Evolutionary conservation across 257 asterid genomes (phyloP).

Genomic region (Thymus quinquecostatus): DNA sequence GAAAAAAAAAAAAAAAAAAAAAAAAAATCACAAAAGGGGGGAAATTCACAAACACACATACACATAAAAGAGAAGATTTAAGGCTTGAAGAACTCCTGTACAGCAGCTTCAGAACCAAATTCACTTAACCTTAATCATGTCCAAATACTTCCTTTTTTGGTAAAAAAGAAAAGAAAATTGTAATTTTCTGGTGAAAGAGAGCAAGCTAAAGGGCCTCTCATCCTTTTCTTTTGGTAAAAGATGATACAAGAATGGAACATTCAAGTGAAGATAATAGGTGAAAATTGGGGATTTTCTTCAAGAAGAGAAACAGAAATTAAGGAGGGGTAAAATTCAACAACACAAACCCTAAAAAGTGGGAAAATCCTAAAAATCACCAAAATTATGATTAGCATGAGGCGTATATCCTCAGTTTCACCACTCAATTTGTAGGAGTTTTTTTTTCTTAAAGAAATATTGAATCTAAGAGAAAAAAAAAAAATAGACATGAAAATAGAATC

Average conservation of each 20-base stretch:
- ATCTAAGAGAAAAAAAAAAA: conserved; percentile 12
- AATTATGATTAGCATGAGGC: not conserved
- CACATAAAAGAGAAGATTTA: conserved; percentile 8
- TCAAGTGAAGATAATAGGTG: conserved; percentile 4
- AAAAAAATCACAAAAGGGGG: not conserved
- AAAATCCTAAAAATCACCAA: conserved; percentile 14
- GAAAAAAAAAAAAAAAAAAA: too few relatives aligned
- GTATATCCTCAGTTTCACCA: not conserved
- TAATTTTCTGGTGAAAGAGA: not conserved
- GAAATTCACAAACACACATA: not conserved
- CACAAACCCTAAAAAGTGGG: conserved; percentile 37
- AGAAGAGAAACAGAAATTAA: not conserved
- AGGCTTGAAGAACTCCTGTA: not conserved
- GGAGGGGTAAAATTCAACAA: conserved; percentile 1
- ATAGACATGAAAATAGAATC: not conserved
- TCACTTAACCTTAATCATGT: not conserved
- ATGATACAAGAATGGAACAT: not conserved
- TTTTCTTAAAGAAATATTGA: not conserved
- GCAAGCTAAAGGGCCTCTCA: not conserved
- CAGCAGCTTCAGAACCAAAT: not conserved
- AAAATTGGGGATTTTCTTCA: conserved; percentile 13
- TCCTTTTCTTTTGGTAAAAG: not conserved
- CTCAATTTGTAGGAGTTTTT: not conserved
- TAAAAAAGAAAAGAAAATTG: not conserved
- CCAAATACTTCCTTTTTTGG: not conserved